Base-by-base conservation (phyloP, 2,329 filamentous ascomycete genomes). In the Monilinia vaccinii-corymbosi region DNA sequence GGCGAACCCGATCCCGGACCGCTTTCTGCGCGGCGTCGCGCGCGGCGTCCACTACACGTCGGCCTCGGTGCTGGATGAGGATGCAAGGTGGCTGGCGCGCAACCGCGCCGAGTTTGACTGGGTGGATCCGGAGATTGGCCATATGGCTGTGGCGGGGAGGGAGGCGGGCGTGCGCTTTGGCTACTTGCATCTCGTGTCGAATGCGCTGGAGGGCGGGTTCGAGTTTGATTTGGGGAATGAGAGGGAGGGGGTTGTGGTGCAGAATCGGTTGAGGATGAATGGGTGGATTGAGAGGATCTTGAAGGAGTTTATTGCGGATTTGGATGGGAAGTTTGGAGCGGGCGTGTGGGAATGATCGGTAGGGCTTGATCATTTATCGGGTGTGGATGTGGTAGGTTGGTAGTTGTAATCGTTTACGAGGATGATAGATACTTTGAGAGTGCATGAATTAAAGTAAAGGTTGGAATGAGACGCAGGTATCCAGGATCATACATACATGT, bases 151-250 rank as follows among this genome's bases (percentile, higher is more conserved):
- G 2, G 50, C 25, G 50, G 50, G 23, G 50, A 32, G 18, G 38
- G 36, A 53, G 10, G 16, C 1, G 11, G n/a, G 25, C 0, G 18
- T 53, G 1, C 21, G 18, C 25, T 53, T 53, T 53, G 50, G 50
- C 2, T 42, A 31, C 9, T 16, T 53, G 38, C 50, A 53, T 44
- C 4, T 53, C 14, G 50, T 53, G 38, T 53, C 55, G 44, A 49
- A 49, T 49, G 36, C 18, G 49, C 16, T 57, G 31, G 45, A 23
- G 10, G n/a, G 38, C 3, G 16, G 16, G 21, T 53, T 42, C 28
- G 44, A 57, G 31, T 36, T 49, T 57, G 25, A 57, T 47, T 25
- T 46, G 55, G 42, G 16, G 38, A 48, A 38, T 34, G 42, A 57
- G 21, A 57, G 38, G 55, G 28, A 48, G n/a, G 23, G 1, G 5